Conservation (phyloP, 2,329 filamentous ascomycete genomes). For the Setomelanomma holmii region DNA sequence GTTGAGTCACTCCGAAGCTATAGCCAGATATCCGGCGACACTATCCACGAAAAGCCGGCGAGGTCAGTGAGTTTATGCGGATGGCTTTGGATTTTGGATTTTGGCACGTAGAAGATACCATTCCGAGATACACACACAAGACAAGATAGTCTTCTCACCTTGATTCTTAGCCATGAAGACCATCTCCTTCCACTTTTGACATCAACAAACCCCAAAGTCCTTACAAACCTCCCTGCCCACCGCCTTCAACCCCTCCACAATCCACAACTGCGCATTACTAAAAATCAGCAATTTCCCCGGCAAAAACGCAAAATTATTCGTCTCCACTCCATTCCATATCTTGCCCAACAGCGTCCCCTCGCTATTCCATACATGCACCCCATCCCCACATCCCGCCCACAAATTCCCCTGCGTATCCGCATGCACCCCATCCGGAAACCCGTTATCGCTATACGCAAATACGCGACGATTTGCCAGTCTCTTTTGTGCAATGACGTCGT, state of each 20-base stretch:
- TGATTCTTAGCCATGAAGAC: neutral
- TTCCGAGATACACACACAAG: neutral
- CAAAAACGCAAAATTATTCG: constrained; percentile 48
- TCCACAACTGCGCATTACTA: constrained; percentile 44
- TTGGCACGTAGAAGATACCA: too few species aligned
- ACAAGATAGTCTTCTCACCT: neutral
- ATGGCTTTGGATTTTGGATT: too few species aligned
- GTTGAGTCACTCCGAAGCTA: neutral
- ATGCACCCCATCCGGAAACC: constrained; percentile 67
- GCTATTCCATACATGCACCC: constrained; percentile 61
- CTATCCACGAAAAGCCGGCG: too few species aligned
- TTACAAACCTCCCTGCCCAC: constrained; percentile 44
- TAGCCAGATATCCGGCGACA: too few species aligned
- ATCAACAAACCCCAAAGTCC: constrained; percentile 38
- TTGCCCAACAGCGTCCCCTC: constrained; percentile 62
- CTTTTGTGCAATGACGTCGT: constrained; percentile 50
- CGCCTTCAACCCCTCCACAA: constrained; percentile 44
- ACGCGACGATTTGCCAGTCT: constrained; percentile 47
- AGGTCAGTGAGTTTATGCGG: too few species aligned
- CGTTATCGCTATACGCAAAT: constrained; percentile 64
- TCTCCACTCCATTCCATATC: constrained; percentile 58
- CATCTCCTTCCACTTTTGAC: too few species aligned
- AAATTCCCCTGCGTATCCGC: constrained; percentile 63
- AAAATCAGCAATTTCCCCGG: constrained; percentile 45
- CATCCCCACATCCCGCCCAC: constrained; percentile 63